phyloP scores from a whole-genome alignment of 108 stramenopile species.

The Schizochytrium sp. region DNA sequence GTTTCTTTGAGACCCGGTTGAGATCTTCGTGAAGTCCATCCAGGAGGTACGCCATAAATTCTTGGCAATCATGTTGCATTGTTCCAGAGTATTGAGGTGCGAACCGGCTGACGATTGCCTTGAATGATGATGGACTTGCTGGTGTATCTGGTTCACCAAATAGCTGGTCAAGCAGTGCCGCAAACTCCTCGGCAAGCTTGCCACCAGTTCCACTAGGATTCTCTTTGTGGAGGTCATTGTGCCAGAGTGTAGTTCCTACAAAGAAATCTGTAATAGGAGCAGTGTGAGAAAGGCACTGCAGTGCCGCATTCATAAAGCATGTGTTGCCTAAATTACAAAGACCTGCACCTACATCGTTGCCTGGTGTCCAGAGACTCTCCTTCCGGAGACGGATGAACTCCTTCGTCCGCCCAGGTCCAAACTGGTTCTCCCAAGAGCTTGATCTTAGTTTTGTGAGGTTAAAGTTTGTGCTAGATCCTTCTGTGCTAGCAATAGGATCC shows the following conservation, averaged over 20 bases:
- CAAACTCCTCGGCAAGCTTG: slow-evolving; percentile 89
- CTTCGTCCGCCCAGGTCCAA: neutral
- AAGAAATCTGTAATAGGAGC: slow-evolving; percentile 19
- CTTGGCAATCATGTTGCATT: slow-evolving; percentile 97
- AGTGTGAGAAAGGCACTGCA: slow-evolving; percentile 61
- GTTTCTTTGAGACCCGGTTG: slow-evolving; percentile 91
- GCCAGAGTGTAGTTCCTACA: slow-evolving; percentile 70
- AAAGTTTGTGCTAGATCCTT: neutral
- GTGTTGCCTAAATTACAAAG: slow-evolving; percentile 62
- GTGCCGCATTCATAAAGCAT: slow-evolving; percentile 64
- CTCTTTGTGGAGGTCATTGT: slow-evolving; percentile 87
- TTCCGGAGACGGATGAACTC: slow-evolving; percentile 55
- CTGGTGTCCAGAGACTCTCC: slow-evolving; percentile 48
- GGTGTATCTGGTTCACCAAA: slow-evolving; percentile 83
- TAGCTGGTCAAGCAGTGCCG: slow-evolving; percentile 83
- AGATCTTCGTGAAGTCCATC: slow-evolving; percentile 93
- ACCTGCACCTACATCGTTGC: neutral
- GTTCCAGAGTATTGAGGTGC: slow-evolving; percentile 88
- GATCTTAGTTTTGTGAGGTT: neutral
- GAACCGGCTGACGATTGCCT: slow-evolving; percentile 80
- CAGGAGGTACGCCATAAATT: slow-evolving; percentile 87
- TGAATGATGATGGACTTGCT: slow-evolving; percentile 83
- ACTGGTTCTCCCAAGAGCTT: slow-evolving; percentile 14
- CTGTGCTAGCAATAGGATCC: neutral
- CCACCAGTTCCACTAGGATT: slow-evolving; percentile 95